Percentiles rank a stretch among this genome's conserved stretches.
Evolutionary conservation across 768 basidiomycete species (phyloP).

Genomic region (Clavaria fumosa): DNA sequence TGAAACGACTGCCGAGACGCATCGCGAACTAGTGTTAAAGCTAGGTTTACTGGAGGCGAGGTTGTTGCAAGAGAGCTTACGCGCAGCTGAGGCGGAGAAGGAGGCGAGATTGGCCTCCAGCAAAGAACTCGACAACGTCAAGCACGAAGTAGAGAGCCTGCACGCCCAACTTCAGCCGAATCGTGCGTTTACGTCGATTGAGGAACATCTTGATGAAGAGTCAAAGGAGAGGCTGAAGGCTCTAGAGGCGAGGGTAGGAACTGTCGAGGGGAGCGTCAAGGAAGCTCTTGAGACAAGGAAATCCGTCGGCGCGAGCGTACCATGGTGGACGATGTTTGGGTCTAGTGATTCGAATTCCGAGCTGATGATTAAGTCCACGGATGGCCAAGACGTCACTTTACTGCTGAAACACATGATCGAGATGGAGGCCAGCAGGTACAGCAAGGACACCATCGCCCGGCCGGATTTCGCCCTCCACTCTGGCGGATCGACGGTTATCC

Average conservation of each 20-base stretch:
- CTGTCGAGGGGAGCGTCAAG: constrained; percentile 47
- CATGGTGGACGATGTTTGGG: constrained; percentile 54
- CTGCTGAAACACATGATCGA: constrained; percentile 69
- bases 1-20: constrained; percentile 35
- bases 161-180: constrained; percentile 24
- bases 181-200: constrained; percentile 7
- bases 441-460: constrained; percentile 66
- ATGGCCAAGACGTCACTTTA: constrained; percentile 55
- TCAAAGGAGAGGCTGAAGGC: constrained; percentile 35
- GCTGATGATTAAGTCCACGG: constrained; percentile 53
- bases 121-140: constrained; percentile 32
- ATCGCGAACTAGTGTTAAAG: constrained; percentile 36
- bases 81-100: constrained; percentile 37
- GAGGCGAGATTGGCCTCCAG: constrained; percentile 29
- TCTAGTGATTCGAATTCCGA: constrained; percentile 25
- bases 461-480: constrained; percentile 80
- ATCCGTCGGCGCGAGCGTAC: constrained; percentile 21
- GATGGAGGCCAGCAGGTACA: constrained; percentile 45
- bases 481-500: constrained; percentile 67
- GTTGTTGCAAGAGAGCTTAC: constrained; percentile 27
- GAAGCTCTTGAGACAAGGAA: constrained; percentile 60
- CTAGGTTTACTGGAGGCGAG: constrained; percentile 37
- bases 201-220: constrained; percentile 33
- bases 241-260: constrained; percentile 48
- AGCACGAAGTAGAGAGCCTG: constrained; percentile 39